Percentiles rank a stretch among this genome's conserved stretches.
These are phyloP conservation scores for Trichoderma sp. DNA, from an alignment of 2,329 filamentous ascomycete species.

Conservation along the genomic window DNA sequence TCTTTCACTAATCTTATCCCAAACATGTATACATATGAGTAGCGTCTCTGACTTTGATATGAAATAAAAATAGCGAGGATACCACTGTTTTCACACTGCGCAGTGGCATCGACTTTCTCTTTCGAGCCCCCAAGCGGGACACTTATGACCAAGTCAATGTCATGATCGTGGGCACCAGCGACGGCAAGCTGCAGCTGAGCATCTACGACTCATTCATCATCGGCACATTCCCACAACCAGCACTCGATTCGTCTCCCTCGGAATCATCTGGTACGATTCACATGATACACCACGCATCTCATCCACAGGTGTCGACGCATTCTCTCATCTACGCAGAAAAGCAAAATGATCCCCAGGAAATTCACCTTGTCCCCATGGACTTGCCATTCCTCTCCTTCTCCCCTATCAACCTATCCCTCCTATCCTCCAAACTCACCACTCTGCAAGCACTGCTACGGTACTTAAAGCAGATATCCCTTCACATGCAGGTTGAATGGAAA, in stretches of 20 bases:
- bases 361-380: constrained; percentile 70
- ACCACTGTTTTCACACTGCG: constrained; percentile 66
- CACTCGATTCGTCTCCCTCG: constrained; percentile 27
- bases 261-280: constrained; percentile 24
- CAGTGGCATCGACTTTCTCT: constrained; percentile 66
- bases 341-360: constrained; percentile 31
- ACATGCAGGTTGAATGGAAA: constrained; percentile 80
- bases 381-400: constrained; percentile 77
- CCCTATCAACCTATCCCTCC: constrained; percentile 75
- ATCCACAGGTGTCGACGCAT: constrained; percentile 73
- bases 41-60: neutral
- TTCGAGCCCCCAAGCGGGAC: constrained; percentile 58
- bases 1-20: neutral
- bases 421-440: constrained; percentile 83
- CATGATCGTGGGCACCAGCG: constrained; percentile 69
- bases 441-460: constrained; percentile 85
- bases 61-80: constrained; percentile 44
- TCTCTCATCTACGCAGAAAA: constrained; percentile 58
- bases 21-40: neutral
- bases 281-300: constrained; percentile 63
- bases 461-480: constrained; percentile 72
- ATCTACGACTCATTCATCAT: constrained; percentile 86
- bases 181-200: constrained; percentile 70
- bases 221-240: constrained; percentile 58
- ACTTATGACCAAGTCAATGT: constrained; percentile 75